Conservation (phyloP, 352 stramenopile genomes). For the Globisporangium paroecandrum region DNA sequence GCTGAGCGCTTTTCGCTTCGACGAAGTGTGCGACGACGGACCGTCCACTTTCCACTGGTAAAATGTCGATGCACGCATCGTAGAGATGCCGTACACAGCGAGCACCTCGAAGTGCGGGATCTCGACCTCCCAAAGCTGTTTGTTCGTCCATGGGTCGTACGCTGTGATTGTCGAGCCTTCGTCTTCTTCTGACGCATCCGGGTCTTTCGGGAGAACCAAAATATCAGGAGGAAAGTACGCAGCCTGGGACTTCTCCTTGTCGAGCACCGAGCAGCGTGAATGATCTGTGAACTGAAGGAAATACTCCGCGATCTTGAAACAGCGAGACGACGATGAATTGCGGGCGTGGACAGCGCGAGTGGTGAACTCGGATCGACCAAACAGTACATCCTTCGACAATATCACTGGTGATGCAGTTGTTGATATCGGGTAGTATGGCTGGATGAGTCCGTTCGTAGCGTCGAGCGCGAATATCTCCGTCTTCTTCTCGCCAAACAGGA, state of each 20-base stretch:
- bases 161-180: slow-evolving; percentile 67
- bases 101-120: slow-evolving; percentile 69
- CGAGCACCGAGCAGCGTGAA: slow-evolving; percentile 38
- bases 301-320: slow-evolving; percentile 82
- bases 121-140: slow-evolving; percentile 74
- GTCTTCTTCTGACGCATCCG: slow-evolving; percentile 40
- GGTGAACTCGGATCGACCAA: slow-evolving; percentile 73
- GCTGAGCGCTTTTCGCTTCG: not conserved
- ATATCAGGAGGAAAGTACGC: slow-evolving; percentile 38
- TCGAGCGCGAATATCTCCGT: slow-evolving; percentile 74
- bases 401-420: slow-evolving; percentile 19
- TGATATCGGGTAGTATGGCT: slow-evolving; percentile 35
- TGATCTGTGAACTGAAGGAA: slow-evolving; percentile 72
- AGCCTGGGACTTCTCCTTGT: slow-evolving; percentile 14
- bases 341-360: slow-evolving; percentile 58
- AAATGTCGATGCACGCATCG: slow-evolving; percentile 47
- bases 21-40: slow-evolving; percentile 42
- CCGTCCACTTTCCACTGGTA: slow-evolving; percentile 73
- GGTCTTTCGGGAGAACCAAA: slow-evolving; percentile 57
- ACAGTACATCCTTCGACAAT: slow-evolving; percentile 42
- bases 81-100: slow-evolving; percentile 62
- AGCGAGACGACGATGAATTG: slow-evolving; percentile 59
- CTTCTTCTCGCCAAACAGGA: slow-evolving; percentile 75
- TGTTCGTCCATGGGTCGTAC: slow-evolving; percentile 66
- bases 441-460: slow-evolving; percentile 50